Evolutionary conservation across 2,329 filamentous ascomycete species (phyloP), one percentile per base, ranked within the genome.

Genomic region (Fusarium circinatum): DNA sequence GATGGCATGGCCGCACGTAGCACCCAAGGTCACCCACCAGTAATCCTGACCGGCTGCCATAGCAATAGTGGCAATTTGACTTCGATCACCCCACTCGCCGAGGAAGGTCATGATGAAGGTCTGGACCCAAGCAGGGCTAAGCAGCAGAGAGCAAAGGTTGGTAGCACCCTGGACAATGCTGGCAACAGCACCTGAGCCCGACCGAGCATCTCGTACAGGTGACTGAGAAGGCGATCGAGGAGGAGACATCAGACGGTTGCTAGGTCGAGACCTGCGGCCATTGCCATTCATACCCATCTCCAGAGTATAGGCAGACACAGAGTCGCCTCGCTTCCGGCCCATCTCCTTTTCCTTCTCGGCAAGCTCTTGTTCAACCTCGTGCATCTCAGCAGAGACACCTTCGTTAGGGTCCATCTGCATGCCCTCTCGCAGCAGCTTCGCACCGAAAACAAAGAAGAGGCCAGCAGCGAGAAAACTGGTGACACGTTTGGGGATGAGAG

Each of bases 21-120:
- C 96, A 66, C 96, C 96, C 52, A 95, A 87, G 8, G 95, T 98
- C 41, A 99, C 96, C 93, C 95, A 98, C 96, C 96, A 98, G 83
- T 98, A 99, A 81, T 99, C 96, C 82, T 97, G 94, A 26, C 96
- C 96, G 39, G 96, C 96, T 56, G 96, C 96, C 96, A 99, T 99
- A 61, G 96, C 96, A 80, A 99, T 97, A 1, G 96, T 99, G 28
- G 96, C 96, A 79, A 99, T 98, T 85, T 99, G 96, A 81, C 94
- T 97, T 76, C 96, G 91, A 80, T 99, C 96, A 65, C 96, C 96
- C 96, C 96, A 99, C 83, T 99, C 96, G 45, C 96, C 96, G 36
- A 99, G 85, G 84, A 99, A 99, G 5, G 96, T 99, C 96, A 99
- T 99, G 77, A 97, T 90, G 80, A 99, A 99, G 0, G 96, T 99